A percentile compares a stretch with the other conserved stretches of the same genome.
phyloP scores from a whole-genome alignment of 768 basidiomycete genomes.

The Gymnopilus junonius region DNA sequence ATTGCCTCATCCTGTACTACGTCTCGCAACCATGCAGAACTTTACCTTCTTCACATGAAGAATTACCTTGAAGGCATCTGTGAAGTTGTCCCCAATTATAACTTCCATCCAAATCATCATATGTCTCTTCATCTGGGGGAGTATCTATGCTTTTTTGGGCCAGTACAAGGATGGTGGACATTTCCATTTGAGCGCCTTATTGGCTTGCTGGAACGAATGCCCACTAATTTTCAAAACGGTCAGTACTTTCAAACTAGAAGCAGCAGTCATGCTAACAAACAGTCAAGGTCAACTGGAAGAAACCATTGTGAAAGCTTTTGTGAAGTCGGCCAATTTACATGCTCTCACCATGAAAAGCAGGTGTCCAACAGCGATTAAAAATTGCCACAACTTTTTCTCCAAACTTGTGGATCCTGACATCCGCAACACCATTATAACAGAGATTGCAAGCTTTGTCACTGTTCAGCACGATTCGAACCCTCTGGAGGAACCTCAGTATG shows the following conservation, averaged over 20 bases:
- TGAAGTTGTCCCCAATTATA: conserved; percentile 32
- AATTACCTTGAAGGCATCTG: conserved; percentile 33
- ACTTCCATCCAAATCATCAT: conserved; percentile 41
- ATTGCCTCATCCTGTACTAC: conserved; percentile 27
- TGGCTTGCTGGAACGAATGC: conserved; percentile 23
- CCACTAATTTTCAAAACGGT: conserved; percentile 20
- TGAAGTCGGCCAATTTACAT: conserved; percentile 15
- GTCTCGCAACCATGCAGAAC: conserved; percentile 5
- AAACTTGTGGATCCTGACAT: conserved; percentile 16
- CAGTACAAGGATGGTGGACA: conserved; percentile 38
- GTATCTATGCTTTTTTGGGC: conserved; percentile 35
- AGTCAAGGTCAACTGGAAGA: conserved; percentile 23
- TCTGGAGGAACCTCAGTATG: too few relatives aligned
- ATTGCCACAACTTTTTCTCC: conserved; percentile 9
- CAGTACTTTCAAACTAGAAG: too few relatives aligned
- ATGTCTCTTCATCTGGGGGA: conserved; percentile 40
- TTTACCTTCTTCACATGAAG: conserved; percentile 20
- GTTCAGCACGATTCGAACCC: too few relatives aligned
- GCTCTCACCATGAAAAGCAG: conserved; percentile 14
- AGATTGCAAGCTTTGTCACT: conserved; percentile 2
- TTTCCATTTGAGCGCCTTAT: conserved; percentile 42
- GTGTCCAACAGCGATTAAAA: conserved; percentile 15
- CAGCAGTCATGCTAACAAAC: conserved; percentile 20
- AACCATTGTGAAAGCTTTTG: conserved; percentile 18
- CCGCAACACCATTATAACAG: conserved; percentile 11